Evolutionary conservation across 2,329 filamentous ascomycete species (phyloP).

Genomic region (Shiraia bambusicola): DNA sequence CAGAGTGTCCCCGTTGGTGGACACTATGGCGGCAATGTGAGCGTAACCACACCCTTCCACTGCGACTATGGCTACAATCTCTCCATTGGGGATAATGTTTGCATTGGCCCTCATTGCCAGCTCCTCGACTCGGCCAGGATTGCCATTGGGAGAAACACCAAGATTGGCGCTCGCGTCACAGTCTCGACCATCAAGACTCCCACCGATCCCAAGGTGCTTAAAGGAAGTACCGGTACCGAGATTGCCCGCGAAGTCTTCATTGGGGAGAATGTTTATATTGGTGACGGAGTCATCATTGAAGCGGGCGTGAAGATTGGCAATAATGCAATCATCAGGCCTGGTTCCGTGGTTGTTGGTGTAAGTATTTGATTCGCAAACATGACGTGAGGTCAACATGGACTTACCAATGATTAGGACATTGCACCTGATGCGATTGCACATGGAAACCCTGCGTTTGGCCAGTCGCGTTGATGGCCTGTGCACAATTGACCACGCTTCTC

Average conservation of each 20-base stretch:
- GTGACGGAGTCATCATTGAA: slow-evolving; percentile 62
- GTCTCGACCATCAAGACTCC: slow-evolving; percentile 76
- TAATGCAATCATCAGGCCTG: slow-evolving; percentile 56
- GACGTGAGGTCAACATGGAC: slow-evolving; percentile 1
- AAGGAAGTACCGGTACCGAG: slow-evolving; percentile 72
- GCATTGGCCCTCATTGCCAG: slow-evolving; percentile 79
- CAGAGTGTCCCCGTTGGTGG: slow-evolving; percentile 41
- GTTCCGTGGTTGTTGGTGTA: slow-evolving; percentile 58
- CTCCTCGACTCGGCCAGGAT: slow-evolving; percentile 86
- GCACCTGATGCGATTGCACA: slow-evolving; percentile 49
- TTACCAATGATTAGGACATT: slow-evolving; percentile 45
- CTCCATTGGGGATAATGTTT: slow-evolving; percentile 78
- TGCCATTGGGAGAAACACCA: slow-evolving; percentile 73
- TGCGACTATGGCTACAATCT: slow-evolving; percentile 98
- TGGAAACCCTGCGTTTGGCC: slow-evolving; percentile 50
- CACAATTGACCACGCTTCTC: too few species aligned
- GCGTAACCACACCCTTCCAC: slow-evolving; percentile 83
- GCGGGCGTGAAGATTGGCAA: slow-evolving; percentile 57
- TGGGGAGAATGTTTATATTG: slow-evolving; percentile 70
- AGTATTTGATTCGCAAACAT: slow-evolving; percentile 23
- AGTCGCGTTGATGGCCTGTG: slow-evolving; percentile 5
- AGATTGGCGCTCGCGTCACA: slow-evolving; percentile 76
- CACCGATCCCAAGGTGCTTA: slow-evolving; percentile 70
- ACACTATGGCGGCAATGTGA: slow-evolving; percentile 70
- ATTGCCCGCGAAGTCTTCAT: slow-evolving; percentile 73